Evolutionary conservation across 768 basidiomycete genomes (phyloP), one percentile per base, ranked within the genome.

Genomic region (Trametes coccinea): DNA sequence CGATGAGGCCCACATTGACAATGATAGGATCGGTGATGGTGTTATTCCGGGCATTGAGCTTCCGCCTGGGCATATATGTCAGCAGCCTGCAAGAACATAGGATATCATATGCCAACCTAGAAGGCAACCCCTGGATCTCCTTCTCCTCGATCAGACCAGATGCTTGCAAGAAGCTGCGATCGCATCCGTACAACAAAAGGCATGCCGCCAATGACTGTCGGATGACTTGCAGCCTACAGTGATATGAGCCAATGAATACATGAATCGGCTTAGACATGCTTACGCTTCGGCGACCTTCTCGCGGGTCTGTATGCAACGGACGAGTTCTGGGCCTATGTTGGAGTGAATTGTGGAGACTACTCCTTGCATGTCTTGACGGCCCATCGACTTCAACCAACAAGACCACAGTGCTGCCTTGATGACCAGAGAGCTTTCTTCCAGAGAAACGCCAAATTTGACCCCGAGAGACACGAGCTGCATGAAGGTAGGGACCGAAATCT

Each of bases 161-260:
- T 10, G 77, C 72, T 3, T 78, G 54, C 5, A 89, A 73, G 40
- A 74, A 77, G 3, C 70, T 67, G 48, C 86, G 75, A 47, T 87
- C 84, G 64, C 86, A 90, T 6, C 90, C 90, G 66, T 85, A 89
- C 29, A 89, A 68, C 2, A 89, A 71, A 41, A 90, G 76, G 71
- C 84, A 89, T 9, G 80, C 75, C 14, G 82, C 82, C 31, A 92
- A 69, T 2, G 85, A 86, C n/a, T 79, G 76, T 5, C 86, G 81
- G 50, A 92, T 80, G 60, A 90, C 50, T 33, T 47, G 65, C 3
- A 62, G 10, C 10, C 63, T 59, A 22, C 22, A 22, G 22, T 22
- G 22, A 22, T 22, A 22, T 22, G 22, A 22, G 22, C 22, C 22
- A 22, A 22, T 22, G 22, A 22, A 22, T 22, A 22, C 22, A 22